These are phyloP conservation scores for Arthromyces matolae DNA, from an alignment of 768 basidiomycete species.

Conservation along the genomic window DNA sequence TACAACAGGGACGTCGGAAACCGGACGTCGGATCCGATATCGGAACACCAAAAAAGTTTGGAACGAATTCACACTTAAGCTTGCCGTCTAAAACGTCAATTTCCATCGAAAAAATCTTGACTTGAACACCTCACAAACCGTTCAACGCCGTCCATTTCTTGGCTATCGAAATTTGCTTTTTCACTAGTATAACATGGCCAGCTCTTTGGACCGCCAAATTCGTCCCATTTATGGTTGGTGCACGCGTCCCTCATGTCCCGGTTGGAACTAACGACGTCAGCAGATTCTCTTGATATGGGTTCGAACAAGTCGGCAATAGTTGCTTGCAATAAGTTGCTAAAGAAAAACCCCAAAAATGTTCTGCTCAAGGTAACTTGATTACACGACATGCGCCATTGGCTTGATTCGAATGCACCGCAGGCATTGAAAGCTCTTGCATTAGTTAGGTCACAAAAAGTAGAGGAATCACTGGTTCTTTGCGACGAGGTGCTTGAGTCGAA, in stretches of 20 bases:
- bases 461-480: slow-evolving; percentile 73
- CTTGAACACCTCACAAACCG: too few relatives aligned
- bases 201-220: slow-evolving; percentile 76
- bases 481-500: slow-evolving; percentile 76
- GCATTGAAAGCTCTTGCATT: slow-evolving; percentile 83
- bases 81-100: too few relatives aligned
- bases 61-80: too few relatives aligned
- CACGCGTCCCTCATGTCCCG: slow-evolving; percentile 4
- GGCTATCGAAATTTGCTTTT: too few relatives aligned
- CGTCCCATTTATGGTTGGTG: slow-evolving; percentile 77
- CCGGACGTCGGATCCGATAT: slow-evolving; percentile 9
- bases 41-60: slow-evolving; percentile 9
- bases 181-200: slow-evolving; percentile 38
- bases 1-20: slow-evolving; percentile 13
- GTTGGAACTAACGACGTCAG: not conserved
- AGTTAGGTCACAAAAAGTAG: slow-evolving; percentile 80
- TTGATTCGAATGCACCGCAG: slow-evolving; percentile 31
- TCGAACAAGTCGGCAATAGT: slow-evolving; percentile 86
- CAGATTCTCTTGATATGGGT: slow-evolving; percentile 83
- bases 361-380: slow-evolving; percentile 55
- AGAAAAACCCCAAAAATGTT: slow-evolving; percentile 75
- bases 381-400: slow-evolving; percentile 11
- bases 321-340: slow-evolving; percentile 82
- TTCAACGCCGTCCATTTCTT: too few relatives aligned
- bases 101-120: too few relatives aligned